A percentile compares a stretch with the other conserved stretches of the same genome.
These are phyloP conservation scores for Boletus sp. DNA, from an alignment of 768 basidiomycete genomes.

Conservation along the genomic window DNA sequence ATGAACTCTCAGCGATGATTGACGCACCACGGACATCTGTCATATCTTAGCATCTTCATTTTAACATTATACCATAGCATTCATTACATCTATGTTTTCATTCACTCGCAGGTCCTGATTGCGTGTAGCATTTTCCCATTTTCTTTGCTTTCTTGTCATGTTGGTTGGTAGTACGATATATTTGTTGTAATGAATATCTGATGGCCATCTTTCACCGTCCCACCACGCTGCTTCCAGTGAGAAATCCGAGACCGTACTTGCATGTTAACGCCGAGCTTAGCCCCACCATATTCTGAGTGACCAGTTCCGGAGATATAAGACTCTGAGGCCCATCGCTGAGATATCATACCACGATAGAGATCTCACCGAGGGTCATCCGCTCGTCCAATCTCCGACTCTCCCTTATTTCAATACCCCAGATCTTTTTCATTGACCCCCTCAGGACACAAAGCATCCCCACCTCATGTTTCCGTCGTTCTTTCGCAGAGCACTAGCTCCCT, in stretches of 20 bases:
- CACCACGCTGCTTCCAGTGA: not conserved
- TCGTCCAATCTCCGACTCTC: constrained; percentile 5
- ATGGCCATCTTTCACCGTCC: not conserved
- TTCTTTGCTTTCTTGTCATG: constrained; percentile 26
- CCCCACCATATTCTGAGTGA: not conserved
- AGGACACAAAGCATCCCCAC: not conserved
- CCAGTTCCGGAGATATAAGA: not conserved
- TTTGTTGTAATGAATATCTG: constrained; percentile 31
- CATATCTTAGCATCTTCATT: constrained; percentile 33
- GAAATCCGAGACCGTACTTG: not conserved
- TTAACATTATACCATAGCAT: constrained; percentile 35
- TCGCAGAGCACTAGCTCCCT: constrained; percentile 8
- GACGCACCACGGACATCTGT: constrained; percentile 25
- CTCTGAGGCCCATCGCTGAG: not conserved
- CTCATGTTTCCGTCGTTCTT: constrained; percentile 14
- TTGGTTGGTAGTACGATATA: constrained; percentile 22
- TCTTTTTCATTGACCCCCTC: not conserved
- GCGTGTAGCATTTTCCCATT: constrained; percentile 31
- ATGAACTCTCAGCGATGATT: constrained; percentile 28
- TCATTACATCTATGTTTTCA: constrained; percentile 25
- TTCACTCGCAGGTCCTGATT: constrained; percentile 22
- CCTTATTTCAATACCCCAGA: not conserved
- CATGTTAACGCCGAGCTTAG: constrained; percentile 7
- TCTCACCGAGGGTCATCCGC: not conserved
- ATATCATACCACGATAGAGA: not conserved